Evolutionary conservation across 345 rosid genomes (phyloP).

Genomic region (Abelmoschus esculentus): DNA sequence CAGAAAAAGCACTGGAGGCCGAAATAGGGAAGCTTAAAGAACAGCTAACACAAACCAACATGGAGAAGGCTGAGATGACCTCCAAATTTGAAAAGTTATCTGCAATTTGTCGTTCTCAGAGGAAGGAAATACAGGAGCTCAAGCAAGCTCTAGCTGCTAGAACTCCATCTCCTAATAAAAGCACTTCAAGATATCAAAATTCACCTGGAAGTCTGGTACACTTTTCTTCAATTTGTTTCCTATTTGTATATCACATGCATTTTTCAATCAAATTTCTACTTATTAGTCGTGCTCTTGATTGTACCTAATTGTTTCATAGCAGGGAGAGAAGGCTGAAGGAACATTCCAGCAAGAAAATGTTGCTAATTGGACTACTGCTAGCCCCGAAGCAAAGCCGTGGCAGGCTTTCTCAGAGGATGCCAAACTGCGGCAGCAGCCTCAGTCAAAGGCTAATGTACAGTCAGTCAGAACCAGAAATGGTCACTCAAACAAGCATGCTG

Average conservation of each 20-base stretch:
- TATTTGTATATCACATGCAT: background rate
- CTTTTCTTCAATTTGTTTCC: background rate
- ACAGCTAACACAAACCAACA: conserved; percentile 57
- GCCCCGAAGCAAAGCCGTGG: conserved; percentile 57
- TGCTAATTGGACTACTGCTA: conserved; percentile 40
- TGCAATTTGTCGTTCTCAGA: conserved; percentile 90
- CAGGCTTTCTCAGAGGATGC: conserved; percentile 64
- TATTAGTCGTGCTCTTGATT: background rate
- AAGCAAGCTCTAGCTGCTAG: conserved; percentile 66
- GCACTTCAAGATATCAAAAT: conserved; percentile 33
- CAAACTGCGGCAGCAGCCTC: conserved; percentile 35
- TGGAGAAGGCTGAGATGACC: conserved; percentile 74
- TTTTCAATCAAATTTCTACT: background rate
- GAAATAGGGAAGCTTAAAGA: conserved; percentile 72
- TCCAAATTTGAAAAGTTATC: conserved; percentile 85
- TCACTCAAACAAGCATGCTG: conserved; percentile 40
- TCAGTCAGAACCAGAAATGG: conserved; percentile 49
- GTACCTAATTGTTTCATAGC: conserved; percentile 18
- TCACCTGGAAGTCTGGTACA: conserved; percentile 46
- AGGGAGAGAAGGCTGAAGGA: conserved; percentile 31
- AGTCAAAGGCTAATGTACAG: conserved; percentile 30
- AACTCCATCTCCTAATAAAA: conserved; percentile 54
- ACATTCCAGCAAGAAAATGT: conserved; percentile 36
- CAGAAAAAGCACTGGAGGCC: conserved; percentile 49
- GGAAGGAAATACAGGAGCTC: conserved; percentile 93